A percentile compares a stretch with the other conserved stretches of the same genome.
These are phyloP conservation scores for Cerioporus squamosus DNA, from an alignment of 1,284 basidiomycete species.

Conservation along the genomic window DNA sequence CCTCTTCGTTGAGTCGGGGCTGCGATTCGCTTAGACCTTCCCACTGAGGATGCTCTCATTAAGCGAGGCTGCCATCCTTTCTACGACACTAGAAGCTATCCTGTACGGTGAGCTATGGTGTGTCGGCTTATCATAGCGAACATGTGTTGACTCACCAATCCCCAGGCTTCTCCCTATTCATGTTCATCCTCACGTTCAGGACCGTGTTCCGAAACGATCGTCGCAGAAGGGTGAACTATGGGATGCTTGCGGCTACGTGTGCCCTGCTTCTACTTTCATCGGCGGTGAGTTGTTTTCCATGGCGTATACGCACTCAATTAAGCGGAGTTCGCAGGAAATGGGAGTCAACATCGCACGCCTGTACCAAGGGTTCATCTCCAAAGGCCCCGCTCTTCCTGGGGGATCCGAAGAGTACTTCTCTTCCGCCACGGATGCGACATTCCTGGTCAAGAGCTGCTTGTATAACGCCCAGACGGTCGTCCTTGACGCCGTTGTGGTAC, in stretches of 20 bases:
- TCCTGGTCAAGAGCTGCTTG: slow-evolving; percentile 29
- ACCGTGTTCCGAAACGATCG: slow-evolving; percentile 22
- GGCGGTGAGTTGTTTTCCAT: slow-evolving; percentile 14
- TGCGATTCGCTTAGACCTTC: neutral
- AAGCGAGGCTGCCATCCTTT: slow-evolving; percentile 21
- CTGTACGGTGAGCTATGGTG: slow-evolving; percentile 23
- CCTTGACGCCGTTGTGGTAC: slow-evolving; percentile 38
- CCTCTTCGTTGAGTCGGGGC: neutral
- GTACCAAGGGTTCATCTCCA: slow-evolving; percentile 22
- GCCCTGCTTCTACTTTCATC: slow-evolving; percentile 28
- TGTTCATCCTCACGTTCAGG: slow-evolving; percentile 30
- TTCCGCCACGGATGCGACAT: slow-evolving; percentile 30
- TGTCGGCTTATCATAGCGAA: no score
- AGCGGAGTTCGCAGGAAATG: slow-evolving; percentile 22
- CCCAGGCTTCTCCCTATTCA: slow-evolving; percentile 28
- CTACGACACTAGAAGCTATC: slow-evolving; percentile 26
- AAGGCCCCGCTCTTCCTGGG: slow-evolving; percentile 8
- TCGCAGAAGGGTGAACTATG: slow-evolving; percentile 17
- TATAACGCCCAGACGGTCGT: slow-evolving; percentile 38
- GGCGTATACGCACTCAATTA: no score
- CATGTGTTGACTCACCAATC: neutral
- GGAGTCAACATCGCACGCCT: slow-evolving; percentile 23
- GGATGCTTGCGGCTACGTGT: slow-evolving; percentile 7
- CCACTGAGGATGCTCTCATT: slow-evolving; percentile 6
- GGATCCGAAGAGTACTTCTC: slow-evolving; percentile 29